Evolutionary conservation across 2,329 filamentous ascomycete genomes (phyloP).

Genomic region (Aspergillus viridinutans): DNA sequence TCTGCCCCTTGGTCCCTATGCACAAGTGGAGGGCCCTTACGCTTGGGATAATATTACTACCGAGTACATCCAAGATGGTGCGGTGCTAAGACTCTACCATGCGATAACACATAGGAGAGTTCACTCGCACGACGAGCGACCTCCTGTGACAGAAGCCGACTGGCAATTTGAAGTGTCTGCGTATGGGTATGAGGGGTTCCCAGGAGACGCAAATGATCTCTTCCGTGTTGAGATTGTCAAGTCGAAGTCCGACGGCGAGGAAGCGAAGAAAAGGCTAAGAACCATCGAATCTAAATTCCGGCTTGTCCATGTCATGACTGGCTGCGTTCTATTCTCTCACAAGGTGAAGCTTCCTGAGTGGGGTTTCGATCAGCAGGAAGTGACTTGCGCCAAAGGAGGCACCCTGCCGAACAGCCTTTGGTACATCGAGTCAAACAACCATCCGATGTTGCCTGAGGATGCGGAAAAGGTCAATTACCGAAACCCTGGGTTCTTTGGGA

Average conservation of each 20-base stretch:
- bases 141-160: constrained; percentile 78
- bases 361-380: constrained; percentile 97
- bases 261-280: constrained; percentile 78
- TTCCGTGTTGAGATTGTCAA: constrained; percentile 96
- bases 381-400: constrained; percentile 90
- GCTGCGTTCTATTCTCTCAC: constrained; percentile 93
- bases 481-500: constrained; percentile 91
- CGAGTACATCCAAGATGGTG: constrained; percentile 71
- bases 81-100: constrained; percentile 80
- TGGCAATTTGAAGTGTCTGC: constrained; percentile 97
- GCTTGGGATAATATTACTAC: constrained; percentile 77
- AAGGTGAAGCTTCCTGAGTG: constrained; percentile 98
- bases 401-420: constrained; percentile 94
- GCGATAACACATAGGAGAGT: constrained; percentile 77
- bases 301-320: constrained; percentile 93
- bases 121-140: constrained; percentile 88
- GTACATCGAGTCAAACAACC: constrained; percentile 90
- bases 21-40: constrained; percentile 71
- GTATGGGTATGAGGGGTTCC: constrained; percentile 95
- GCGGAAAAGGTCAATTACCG: constrained; percentile 95
- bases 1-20: constrained; percentile 73
- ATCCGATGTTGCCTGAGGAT: constrained; percentile 67
- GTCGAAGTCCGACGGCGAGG: constrained; percentile 71
- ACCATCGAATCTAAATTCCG: constrained; percentile 97
- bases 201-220: constrained; percentile 92